Conservation (phyloP, 257 asterid genomes). For the Oldenlandia corymbosa region DNA sequence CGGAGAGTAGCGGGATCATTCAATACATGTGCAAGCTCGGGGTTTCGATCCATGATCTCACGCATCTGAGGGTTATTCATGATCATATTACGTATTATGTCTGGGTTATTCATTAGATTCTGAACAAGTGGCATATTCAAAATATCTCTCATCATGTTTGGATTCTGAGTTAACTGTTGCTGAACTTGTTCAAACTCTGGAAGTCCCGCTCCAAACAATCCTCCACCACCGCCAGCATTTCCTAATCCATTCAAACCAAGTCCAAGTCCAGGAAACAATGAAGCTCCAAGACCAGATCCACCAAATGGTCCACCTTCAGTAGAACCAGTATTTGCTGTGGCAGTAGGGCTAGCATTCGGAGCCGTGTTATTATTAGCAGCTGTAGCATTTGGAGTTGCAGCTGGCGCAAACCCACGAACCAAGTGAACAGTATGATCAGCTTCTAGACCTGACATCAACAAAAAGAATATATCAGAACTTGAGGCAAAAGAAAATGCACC, state of each 20-base stretch:
- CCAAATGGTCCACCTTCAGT: slow-evolving; percentile 32
- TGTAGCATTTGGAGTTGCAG: slow-evolving; percentile 30
- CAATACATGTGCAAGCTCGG: slow-evolving; percentile 49
- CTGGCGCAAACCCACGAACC: slow-evolving; percentile 47
- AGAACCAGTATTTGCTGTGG: slow-evolving; percentile 29
- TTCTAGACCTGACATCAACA: slow-evolving; percentile 34
- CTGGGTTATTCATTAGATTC: slow-evolving; percentile 57
- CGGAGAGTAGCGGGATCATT: slow-evolving; percentile 58
- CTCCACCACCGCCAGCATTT: slow-evolving; percentile 33
- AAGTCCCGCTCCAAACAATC: slow-evolving; percentile 46
- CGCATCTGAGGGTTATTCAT: slow-evolving; percentile 65
- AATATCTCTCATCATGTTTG: slow-evolving; percentile 53
- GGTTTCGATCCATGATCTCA: slow-evolving; percentile 54
- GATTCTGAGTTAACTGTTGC: slow-evolving; percentile 45
- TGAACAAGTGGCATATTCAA: slow-evolving; percentile 46
- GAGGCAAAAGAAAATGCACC: not conserved
- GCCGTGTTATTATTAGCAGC: slow-evolving; percentile 27
- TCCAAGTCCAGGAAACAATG: slow-evolving; percentile 40
- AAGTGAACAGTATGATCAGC: slow-evolving; percentile 57
- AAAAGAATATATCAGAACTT: not conserved
- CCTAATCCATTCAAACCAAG: slow-evolving; percentile 40
- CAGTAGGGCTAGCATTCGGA: slow-evolving; percentile 24
- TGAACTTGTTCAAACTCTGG: slow-evolving; percentile 46
- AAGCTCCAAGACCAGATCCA: slow-evolving; percentile 39
- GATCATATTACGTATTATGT: slow-evolving; percentile 42